Evolutionary conservation across 2,329 filamentous ascomycete genomes (phyloP).

Genomic region (Dactylellina drechsleri): DNA sequence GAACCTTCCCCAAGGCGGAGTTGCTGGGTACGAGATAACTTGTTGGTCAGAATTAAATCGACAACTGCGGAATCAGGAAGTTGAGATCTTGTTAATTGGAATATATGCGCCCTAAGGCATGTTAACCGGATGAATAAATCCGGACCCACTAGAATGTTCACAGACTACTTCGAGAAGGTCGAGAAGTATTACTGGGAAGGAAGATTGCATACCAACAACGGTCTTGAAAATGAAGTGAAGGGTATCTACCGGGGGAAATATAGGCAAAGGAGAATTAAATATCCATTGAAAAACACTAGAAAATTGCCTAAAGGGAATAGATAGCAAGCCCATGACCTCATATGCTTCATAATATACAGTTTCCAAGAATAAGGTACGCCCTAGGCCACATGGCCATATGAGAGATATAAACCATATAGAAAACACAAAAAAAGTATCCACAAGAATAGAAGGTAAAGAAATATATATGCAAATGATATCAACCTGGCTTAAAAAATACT

Average conservation of each 20-base stretch:
- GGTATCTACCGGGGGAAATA: constrained; percentile 4
- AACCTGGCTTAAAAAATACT: constrained; percentile 2
- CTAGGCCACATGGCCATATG: neutral
- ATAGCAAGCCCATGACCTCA: constrained; percentile 22
- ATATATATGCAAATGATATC: constrained; percentile 4
- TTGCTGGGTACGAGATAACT: constrained; percentile 18
- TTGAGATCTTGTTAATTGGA: neutral
- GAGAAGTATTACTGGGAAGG: neutral
- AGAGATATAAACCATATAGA: constrained; percentile 8
- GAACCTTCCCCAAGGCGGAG: constrained; percentile 25
- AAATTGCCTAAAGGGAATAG: constrained; percentile 11
- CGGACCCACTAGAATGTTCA: neutral
- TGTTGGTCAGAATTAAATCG: constrained; percentile 17
- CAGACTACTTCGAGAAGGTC: too few species aligned
- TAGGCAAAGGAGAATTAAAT: too few species aligned
- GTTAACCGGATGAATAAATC: neutral
- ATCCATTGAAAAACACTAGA: constrained; percentile 4
- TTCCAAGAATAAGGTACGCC: constrained; percentile 4
- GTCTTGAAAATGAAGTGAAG: constrained; percentile 13
- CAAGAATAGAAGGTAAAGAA: constrained; percentile 45
- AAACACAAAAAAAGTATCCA: constrained; percentile 34
- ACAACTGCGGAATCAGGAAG: constrained; percentile 8
- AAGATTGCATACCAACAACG: neutral
- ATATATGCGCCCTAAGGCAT: neutral
- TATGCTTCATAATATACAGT: constrained; percentile 46